Evolutionary conservation across 2,329 filamentous ascomycete genomes (phyloP).

Genomic region (Penicillium sp.): DNA sequence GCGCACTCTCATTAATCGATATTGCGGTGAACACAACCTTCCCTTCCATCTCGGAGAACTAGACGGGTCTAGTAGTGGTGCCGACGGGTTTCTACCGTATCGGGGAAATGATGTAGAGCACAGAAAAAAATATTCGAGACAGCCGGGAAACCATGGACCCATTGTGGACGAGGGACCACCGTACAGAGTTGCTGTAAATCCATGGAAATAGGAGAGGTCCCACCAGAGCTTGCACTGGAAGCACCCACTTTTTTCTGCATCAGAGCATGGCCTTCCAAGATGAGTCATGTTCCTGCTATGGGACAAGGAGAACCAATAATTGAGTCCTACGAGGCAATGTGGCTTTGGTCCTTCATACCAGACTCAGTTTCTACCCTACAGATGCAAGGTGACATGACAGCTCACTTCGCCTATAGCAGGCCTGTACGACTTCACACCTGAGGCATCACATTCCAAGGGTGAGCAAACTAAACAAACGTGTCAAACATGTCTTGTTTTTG

Average conservation of each 20-base stretch:
- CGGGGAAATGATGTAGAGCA: not conserved
- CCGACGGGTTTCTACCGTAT: not conserved
- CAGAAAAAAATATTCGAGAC: not conserved
- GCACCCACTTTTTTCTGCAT: conserved; percentile 10
- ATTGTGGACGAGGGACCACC: conserved; percentile 4
- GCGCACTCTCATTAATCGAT: conserved; percentile 9
- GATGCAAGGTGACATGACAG: conserved; percentile 16
- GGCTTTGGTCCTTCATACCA: conserved; percentile 2
- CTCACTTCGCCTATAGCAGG: not conserved
- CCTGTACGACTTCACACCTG: not conserved
- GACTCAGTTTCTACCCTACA: not conserved
- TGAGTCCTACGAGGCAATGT: conserved; percentile 7
- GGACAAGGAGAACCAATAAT: conserved; percentile 20
- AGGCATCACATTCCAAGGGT: not conserved
- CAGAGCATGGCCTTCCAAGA: not conserved
- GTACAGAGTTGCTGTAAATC: conserved; percentile 9
- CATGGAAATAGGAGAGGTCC: conserved; percentile 20
- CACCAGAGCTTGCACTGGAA: conserved; percentile 20
- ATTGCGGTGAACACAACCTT: conserved; percentile 8
- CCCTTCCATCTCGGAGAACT: not conserved
- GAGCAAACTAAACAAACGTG: not conserved
- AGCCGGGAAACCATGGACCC: not conserved
- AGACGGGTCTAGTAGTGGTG: not conserved
- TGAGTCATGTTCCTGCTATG: not conserved
- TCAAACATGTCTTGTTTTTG: not conserved